These are phyloP conservation scores for Saitozyma sp. DNA, from an alignment of 768 basidiomycete genomes.

Conservation along the genomic window DNA sequence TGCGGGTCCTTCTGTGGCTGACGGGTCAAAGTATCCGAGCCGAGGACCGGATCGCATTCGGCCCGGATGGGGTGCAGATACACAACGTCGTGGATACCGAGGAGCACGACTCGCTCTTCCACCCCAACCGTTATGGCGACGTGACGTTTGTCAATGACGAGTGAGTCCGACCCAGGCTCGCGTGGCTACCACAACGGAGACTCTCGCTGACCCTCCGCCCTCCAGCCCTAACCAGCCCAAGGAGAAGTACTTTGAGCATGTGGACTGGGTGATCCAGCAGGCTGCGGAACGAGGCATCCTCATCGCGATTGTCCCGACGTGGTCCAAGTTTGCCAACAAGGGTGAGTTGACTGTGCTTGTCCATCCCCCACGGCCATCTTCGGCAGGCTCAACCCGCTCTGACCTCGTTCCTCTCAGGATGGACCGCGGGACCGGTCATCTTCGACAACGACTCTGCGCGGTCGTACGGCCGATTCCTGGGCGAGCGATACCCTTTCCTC, in stretches of 20 bases:
- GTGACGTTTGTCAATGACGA: slow-evolving; percentile 13
- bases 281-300: slow-evolving; percentile 11
- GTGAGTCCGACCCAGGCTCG: neutral
- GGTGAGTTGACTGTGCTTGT: slow-evolving; percentile 7
- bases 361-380: neutral
- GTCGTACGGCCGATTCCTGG: slow-evolving; percentile 18
- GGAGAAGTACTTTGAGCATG: slow-evolving; percentile 16
- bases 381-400: no score
- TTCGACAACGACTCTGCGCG: slow-evolving; percentile 12
- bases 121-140: slow-evolving; percentile 25
- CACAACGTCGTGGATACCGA: no score
- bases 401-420: neutral
- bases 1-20: neutral
- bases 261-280: slow-evolving; percentile 17
- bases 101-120: neutral
- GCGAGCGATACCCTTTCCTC: slow-evolving; percentile 24
- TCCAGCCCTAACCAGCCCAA: slow-evolving; percentile 16
- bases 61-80: no score
- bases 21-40: slow-evolving; percentile 10
- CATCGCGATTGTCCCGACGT: slow-evolving; percentile 14
- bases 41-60: neutral
- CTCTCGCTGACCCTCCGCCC: slow-evolving; percentile 9
- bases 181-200: no score
- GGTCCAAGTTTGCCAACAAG: slow-evolving; percentile 19
- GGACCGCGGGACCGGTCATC: slow-evolving; percentile 13